Percentiles rank a stretch among this genome's conserved stretches.
Conservation (phyloP, 106 monocot species). For the Apostasia ramifera region DNA sequence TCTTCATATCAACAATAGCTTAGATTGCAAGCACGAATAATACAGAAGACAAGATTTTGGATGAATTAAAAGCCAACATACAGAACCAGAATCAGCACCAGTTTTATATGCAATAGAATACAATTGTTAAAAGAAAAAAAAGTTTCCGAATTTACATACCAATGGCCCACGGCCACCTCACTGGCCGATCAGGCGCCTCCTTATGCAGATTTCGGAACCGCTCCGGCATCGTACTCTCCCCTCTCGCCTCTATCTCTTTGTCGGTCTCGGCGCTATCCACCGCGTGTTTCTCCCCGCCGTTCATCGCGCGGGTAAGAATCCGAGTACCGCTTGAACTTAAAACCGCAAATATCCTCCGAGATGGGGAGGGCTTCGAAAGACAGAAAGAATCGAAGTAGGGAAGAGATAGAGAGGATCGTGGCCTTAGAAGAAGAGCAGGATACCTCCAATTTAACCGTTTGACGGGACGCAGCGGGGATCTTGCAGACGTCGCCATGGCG, state of each 20-base stretch:
- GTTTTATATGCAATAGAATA: no score
- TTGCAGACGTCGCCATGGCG: slow-evolving; percentile 21
- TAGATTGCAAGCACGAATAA: no score
- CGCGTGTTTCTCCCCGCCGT: slow-evolving; percentile 1
- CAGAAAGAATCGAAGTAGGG: background rate
- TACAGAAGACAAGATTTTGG: no score
- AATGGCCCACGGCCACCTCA: slow-evolving; percentile 43
- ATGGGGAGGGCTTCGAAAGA: background rate
- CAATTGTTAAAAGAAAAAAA: background rate
- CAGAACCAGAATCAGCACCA: no score
- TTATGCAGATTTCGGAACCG: slow-evolving; percentile 30
- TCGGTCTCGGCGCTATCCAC: slow-evolving; percentile 2
- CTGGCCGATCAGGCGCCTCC: slow-evolving; percentile 34
- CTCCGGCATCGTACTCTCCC: slow-evolving; percentile 47
- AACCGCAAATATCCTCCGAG: background rate
- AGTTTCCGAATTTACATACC: slow-evolving; percentile 8
- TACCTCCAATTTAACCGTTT: slow-evolving; percentile 8
- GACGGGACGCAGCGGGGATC: slow-evolving; percentile 11
- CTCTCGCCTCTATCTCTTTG: slow-evolving; percentile 16
- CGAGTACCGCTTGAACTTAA: background rate
- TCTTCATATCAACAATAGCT: no score
- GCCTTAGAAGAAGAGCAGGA: background rate
- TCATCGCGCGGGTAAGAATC: background rate
- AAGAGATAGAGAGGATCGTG: background rate
- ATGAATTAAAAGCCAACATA: no score